Conservation (phyloP, 352 stramenopile genomes). For the Hyaloperonospora brassicae region DNA sequence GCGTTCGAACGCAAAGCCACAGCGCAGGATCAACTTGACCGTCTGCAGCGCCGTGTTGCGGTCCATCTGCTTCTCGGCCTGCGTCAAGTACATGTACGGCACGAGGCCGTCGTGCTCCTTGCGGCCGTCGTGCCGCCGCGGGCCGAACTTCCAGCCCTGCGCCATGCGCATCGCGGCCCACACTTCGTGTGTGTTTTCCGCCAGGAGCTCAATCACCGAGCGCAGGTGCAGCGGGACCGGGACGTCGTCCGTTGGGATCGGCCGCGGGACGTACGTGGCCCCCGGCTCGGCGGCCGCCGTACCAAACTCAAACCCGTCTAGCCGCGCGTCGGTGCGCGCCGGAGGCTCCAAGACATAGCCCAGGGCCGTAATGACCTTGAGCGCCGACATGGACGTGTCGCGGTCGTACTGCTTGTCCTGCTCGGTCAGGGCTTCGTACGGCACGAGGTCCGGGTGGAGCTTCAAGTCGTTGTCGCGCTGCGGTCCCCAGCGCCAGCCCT, state of each 20-base stretch:
- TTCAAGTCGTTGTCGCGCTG: constrained; percentile 59
- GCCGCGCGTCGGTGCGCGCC: constrained; percentile 29
- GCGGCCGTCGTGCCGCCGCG: constrained; percentile 52
- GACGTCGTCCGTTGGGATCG: constrained; percentile 55
- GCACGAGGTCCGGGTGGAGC: constrained; percentile 60
- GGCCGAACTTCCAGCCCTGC: constrained; percentile 72
- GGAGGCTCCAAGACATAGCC: constrained; percentile 64
- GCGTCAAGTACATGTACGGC: constrained; percentile 71
- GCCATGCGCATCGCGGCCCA: constrained; percentile 77
- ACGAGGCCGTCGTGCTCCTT: constrained; percentile 69
- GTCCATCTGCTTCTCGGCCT: constrained; percentile 79
- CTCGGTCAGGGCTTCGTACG: constrained; percentile 66
- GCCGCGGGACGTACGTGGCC: constrained; percentile 53
- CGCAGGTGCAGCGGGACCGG: constrained; percentile 51
- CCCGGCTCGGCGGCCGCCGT: constrained; percentile 32
- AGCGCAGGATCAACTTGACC: constrained; percentile 68
- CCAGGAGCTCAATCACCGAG: constrained; percentile 63
- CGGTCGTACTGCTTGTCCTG: constrained; percentile 77
- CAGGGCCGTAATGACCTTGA: constrained; percentile 71
- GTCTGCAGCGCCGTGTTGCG: constrained; percentile 79
- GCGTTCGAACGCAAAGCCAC: constrained; percentile 59
- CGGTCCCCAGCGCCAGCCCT: constrained; percentile 60
- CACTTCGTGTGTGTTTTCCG: constrained; percentile 78
- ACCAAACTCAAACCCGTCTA: constrained; percentile 53
- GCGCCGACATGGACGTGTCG: constrained; percentile 66